These are phyloP conservation scores for Geotrichum europaeum DNA, from an alignment of 1,139 yeast species.

Conservation along the genomic window DNA sequence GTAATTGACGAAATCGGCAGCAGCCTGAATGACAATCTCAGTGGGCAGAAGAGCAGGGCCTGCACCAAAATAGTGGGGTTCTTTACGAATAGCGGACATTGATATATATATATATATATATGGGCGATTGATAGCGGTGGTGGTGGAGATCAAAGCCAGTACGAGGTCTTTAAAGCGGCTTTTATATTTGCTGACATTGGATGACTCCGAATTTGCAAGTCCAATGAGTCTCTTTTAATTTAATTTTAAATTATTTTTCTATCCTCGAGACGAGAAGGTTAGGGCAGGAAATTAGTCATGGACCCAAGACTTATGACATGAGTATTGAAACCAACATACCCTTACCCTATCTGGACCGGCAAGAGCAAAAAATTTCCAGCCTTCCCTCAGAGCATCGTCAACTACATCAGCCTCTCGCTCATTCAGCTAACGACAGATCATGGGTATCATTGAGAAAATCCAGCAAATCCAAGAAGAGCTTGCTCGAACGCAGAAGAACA, in stretches of 20 bases:
- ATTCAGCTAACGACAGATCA: neutral
- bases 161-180: neutral
- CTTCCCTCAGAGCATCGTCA: neutral
- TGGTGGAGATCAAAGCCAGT: neutral
- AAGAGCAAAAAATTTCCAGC: neutral
- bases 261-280: neutral
- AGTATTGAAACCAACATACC: neutral
- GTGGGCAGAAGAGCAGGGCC: slow-evolving; percentile 95
- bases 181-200: neutral
- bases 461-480: slow-evolving; percentile 88
- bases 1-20: slow-evolving; percentile 69
- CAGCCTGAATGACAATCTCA: slow-evolving; percentile 78
- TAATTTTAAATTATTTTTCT: neutral
- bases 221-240: neutral
- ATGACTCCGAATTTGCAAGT: neutral
- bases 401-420: neutral
- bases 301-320: neutral
- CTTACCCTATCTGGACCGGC: neutral
- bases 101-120: neutral
- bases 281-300: neutral
- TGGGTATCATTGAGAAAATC: slow-evolving; percentile 55
- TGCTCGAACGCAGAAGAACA: slow-evolving; percentile 92
- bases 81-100: slow-evolving; percentile 14
- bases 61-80: slow-evolving; percentile 85
- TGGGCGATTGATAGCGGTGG: neutral